Evolutionary conservation across 169 alveolate species (phyloP), one percentile per base, ranked within the genome.

Genomic region (Eimeria brunetti): DNA sequence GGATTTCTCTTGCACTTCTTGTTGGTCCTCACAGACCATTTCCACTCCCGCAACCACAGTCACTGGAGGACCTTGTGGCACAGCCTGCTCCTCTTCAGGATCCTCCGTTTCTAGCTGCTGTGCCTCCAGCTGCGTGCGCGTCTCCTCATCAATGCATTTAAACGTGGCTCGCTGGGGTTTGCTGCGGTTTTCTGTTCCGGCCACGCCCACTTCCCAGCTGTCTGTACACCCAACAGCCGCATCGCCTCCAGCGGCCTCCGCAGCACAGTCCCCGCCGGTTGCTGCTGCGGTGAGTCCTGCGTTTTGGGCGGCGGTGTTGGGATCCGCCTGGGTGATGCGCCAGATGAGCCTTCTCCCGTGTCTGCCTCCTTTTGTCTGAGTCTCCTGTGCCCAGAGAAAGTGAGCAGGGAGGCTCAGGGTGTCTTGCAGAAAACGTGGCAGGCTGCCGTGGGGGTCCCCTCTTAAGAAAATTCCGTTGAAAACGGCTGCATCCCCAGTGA

Each of bases 1-100:
- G 9, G 97, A 76, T 73, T 89, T 85, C 27, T 58, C 83, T 75
- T 95, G 94, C 94, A 95, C 97, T 62, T 89, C 94, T 3, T 58
- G 89, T 38, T 62, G 89, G 80, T 95, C 97, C 69, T 85, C 95
- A 67, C 96, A 94, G 14, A 64, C 84, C 89, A 64, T 62, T 67
- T 85, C 89, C 36, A 64, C 83, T n/a, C 94, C 94, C 18, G 89
- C 86, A 12, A 85, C 92, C 20, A 85, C 30, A 3, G 92, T 85
- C 49, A 85, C 92, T 4, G 92, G 92, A 41, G 80, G 64, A 16
- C 67, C 92, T 44, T 22, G 64, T n/a, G 92, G 64, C 51, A 71
- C 60, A 22, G 95, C 73, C 16, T 56, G 53, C 38, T 53, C 95
- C 41, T 89, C 95, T 11, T 62, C 92, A 22, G 41, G 27, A 12